phyloP scores from a whole-genome alignment of 805 yeast genomes.

The Nakazawaea pomicola region DNA sequence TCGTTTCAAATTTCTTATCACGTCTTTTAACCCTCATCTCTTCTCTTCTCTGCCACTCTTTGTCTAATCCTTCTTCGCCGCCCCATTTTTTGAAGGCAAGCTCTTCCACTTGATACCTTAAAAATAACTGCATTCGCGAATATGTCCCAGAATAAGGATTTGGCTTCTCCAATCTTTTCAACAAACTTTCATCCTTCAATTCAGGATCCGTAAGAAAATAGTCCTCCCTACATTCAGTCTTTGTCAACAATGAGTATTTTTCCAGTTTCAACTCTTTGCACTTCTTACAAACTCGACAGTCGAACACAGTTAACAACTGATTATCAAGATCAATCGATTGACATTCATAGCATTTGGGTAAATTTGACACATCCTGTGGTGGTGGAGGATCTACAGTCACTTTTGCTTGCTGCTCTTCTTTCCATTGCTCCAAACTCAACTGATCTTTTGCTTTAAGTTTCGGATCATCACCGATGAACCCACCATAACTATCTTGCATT shows the following conservation, averaged over 20 bases:
- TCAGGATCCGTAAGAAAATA: conserved; percentile 93
- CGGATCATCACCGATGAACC: conserved; percentile 53
- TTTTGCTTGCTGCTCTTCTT: conserved; percentile 43
- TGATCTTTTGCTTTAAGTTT: conserved; percentile 22
- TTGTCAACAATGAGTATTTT: conserved; percentile 84
- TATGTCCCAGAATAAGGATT: conserved; percentile 91
- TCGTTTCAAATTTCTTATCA: conserved; percentile 74
- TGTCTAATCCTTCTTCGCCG: conserved; percentile 78
- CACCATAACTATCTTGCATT: conserved; percentile 87
- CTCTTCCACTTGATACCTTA: conserved; percentile 90
- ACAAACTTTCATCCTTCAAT: conserved; percentile 58
- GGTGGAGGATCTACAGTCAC: conserved; percentile 56
- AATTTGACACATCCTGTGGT: conserved; percentile 63
- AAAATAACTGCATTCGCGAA: conserved; percentile 87
- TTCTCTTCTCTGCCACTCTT: conserved; percentile 88
- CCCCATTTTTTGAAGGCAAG: conserved; percentile 95
- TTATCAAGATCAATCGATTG: conserved; percentile 75
- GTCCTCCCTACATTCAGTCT: conserved; percentile 93
- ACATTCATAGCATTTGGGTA: conserved; percentile 85
- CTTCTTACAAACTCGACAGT: conserved; percentile 69
- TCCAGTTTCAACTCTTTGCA: conserved; percentile 76
- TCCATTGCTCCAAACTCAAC: conserved; percentile 50
- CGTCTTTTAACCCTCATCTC: conserved; percentile 62
- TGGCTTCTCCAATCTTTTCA: conserved; percentile 81
- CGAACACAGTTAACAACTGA: conserved; percentile 62